Base-by-base conservation (phyloP, 805 yeast species). In the Wickerhamiella occidentalis region DNA sequence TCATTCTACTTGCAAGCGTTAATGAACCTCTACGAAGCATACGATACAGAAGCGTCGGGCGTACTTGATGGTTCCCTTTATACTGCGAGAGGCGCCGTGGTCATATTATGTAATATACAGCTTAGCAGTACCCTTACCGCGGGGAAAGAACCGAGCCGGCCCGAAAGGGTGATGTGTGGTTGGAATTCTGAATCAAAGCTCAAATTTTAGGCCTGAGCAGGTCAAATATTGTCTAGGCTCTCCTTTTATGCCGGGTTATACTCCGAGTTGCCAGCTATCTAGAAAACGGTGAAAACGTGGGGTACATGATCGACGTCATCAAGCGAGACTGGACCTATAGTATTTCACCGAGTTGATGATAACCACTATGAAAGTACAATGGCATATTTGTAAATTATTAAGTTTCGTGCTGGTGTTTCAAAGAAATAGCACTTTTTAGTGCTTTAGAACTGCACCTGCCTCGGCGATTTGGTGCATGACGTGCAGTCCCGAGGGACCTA, bases 11-110 rank as follows among this genome's bases (percentile, higher is more conserved):
- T 12, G 48, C 48, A 23, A 45, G 12, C 26, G 19, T 35, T 15
- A 25, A 21, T 36, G 49, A 47, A 45, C 49, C 45, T 38, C 51
- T 45, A 19, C 51, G 46, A 33, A 44, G 51, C 53, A 51, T 51
- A 15, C 28, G 48, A 22, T 33, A 17, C 37, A 19, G 19, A n/a
- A 6, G 21, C 19, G 13, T 11, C 11, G 33, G 33, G 7, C n/a
- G 33, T 9, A 11, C 33, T 11, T 7, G 33, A 6, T 11, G 33
- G 33, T 11, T 11, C 4, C 33, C 11, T 33, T 33, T 33, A 33
- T 33, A 33, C 21, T 33, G 6, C 3, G 9, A 7, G n/a, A 8
- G 19, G 38, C 38, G 38, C 19, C 21, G 38, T n/a, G 19, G 15
- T 9, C 13, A 6, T 29, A 29, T 29, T 29, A 29, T 29, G 11